Conservation (phyloP, 2,329 filamentous ascomycete genomes). For the Beauveria varroae region DNA sequence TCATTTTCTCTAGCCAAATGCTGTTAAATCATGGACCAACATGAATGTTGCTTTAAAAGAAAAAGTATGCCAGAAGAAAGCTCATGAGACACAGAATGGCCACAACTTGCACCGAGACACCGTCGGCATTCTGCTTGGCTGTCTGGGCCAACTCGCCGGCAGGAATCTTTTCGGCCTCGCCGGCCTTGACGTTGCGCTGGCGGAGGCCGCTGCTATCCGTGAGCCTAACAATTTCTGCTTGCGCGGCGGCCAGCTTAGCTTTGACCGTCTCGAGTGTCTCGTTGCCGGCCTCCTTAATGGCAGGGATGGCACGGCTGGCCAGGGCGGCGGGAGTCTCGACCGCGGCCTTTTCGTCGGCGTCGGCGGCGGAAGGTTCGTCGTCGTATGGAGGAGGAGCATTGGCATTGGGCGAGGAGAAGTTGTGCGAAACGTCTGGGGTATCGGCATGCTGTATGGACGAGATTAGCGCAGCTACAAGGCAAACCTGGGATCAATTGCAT, state of each 20-base stretch:
- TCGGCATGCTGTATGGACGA: constrained; percentile 24
- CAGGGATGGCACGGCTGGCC: constrained; percentile 33
- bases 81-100: constrained; percentile 78
- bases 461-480: constrained; percentile 7
- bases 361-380: constrained; percentile 23
- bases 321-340: constrained; percentile 16
- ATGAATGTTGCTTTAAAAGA: constrained; percentile 60
- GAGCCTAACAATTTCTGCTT: constrained; percentile 63
- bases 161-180: constrained; percentile 41
- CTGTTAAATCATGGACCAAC: not conserved
- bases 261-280: constrained; percentile 54
- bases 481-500: constrained; percentile 18
- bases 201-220: constrained; percentile 66
- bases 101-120: constrained; percentile 80
- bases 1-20: not conserved
- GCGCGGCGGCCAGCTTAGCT: constrained; percentile 65
- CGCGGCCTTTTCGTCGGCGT: constrained; percentile 18
- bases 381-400: constrained; percentile 28
- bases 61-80: constrained; percentile 91
- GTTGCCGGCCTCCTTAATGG: constrained; percentile 38
- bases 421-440: constrained; percentile 37
- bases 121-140: constrained; percentile 52
- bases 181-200: constrained; percentile 63
- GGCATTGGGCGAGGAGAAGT: constrained; percentile 37
- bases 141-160: constrained; percentile 46